Base-by-base conservation (phyloP, 1,284 basidiomycete species). In the Heimioporus retisporus region DNA sequence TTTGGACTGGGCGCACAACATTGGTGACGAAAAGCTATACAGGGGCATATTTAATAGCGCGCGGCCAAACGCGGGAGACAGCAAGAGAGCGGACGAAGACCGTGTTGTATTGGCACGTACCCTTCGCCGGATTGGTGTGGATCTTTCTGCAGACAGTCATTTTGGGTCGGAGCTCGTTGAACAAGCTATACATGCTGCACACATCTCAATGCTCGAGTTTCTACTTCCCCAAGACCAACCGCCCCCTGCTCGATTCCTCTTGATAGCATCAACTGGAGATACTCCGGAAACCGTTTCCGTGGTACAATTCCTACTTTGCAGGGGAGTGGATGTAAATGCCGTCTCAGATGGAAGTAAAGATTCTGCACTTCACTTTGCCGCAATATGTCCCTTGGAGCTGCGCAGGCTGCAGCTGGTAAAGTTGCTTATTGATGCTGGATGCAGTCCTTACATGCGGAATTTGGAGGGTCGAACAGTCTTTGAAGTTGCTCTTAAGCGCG, bases 351-450 rank as follows among this genome's bases (percentile, higher is more conserved):
- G 31, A 35, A 8, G 58, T 23, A n/a, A 31, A 15, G 59, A 59
- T 35, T 50, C 59, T 8, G 59, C 46, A 1, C 59, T 59, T 59
- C 59, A 59, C 31, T 48, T 59, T 10, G 60, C 60, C 25, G 61
- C 23, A 56, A 62, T 56, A 46, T 62, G 54, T 3, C 53, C 60
- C 46, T 61, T 53, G 53, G 60, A 60, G 40, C 59, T 35, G 51
- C 59, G 48, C 25, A 18, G 44, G 11, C 23, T 62, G 54, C 44
- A 62, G 28, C 44, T 62, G 10, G 50, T 46, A 19, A 42, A 40
- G 15, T 23, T 55, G 18, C 61, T 62, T 3, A 23, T 62, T 35
- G 31, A 25, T 6, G 43, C 55, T 40, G 61, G 61, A 23, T 62
- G 43, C 6, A 40, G n/a, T 16, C 61, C 54, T 14, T 5, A 19